Evolutionary conservation across 768 basidiomycete genomes (phyloP), one percentile per base, ranked within the genome.

Genomic region (Cyclocybe aegerita): DNA sequence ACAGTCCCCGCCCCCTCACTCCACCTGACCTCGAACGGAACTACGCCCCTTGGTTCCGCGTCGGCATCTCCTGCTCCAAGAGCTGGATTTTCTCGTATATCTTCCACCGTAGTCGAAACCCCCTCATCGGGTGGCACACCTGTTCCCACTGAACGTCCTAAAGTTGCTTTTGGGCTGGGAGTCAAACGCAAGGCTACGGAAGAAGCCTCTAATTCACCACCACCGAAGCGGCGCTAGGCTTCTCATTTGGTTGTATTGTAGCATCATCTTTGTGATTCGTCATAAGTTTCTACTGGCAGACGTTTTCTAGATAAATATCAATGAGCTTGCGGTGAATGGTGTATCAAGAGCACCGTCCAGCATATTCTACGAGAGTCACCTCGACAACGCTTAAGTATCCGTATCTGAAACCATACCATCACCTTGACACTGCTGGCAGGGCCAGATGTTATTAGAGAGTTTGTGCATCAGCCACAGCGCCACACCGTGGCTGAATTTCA

Each of bases 151-250:
- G 90, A 92, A 61, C 77, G 90, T 45, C 78, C 82, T 31, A 93
- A 84, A 67, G 81, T 93, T 38, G 80, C 82, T 4, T 84, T 93
- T 64, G 88, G 88, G 9, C 80, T 93, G 62, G 85, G 85, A 32
- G 71, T 76, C 40, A 94, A 94, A 75, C 75, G 92, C 60, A 93
- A 93, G 64, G 88, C 87, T 4, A 80, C 67, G 1, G 86, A 86
- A 31, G 90, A 91, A 49, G 75, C 78, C n/a, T 67, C 70, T 15
- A 85, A 79, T 10, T 77, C 83, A 4, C 89, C 88, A 5, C 80
- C 86, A 7, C 63, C 82, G 17, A 93, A 93, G 73, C 67, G 72
- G 45, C 70, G 78, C 42, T 78, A 64, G 37, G 49, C 33, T 39
- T 44, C 23, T 23, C 23, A 23, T 3, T 23, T 23, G 23, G 23